Conservation (phyloP, 768 basidiomycete genomes). For the Rhodotorula kratochvilovae region DNA sequence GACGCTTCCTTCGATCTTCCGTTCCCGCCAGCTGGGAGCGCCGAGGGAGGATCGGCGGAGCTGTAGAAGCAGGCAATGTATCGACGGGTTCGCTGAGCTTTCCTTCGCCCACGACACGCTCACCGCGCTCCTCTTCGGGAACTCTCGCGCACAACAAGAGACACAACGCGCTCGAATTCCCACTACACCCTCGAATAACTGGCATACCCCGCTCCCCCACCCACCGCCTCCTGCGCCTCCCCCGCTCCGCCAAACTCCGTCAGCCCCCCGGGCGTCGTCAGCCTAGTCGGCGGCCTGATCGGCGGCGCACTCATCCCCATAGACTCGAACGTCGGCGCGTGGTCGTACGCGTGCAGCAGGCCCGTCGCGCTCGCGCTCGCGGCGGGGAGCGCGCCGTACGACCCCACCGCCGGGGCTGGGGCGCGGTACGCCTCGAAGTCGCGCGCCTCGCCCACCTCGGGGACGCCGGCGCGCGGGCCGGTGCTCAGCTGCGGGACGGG, state of each 20-base stretch:
- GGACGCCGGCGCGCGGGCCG: neutral
- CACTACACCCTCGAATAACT: neutral
- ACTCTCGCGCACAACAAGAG: too few relatives aligned
- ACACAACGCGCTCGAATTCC: too few relatives aligned
- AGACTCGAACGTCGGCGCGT: too few relatives aligned
- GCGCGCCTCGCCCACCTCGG: constrained; percentile 6
- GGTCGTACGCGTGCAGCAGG: neutral
- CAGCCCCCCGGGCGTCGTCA: constrained; percentile 12
- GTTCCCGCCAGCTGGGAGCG: too few relatives aligned
- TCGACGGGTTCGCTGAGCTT: too few relatives aligned
- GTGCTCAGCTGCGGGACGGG: neutral
- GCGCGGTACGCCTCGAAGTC: neutral
- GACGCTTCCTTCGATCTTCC: too few relatives aligned
- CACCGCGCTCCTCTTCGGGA: too few relatives aligned
- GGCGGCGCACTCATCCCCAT: neutral
- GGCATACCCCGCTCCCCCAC: neutral
- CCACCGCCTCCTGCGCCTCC: neutral
- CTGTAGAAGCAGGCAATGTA: too few relatives aligned
- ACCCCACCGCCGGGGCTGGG: neutral
- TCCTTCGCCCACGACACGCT: too few relatives aligned
- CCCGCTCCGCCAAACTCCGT: neutral
- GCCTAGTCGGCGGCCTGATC: constrained; percentile 1
- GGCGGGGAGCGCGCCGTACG: neutral
- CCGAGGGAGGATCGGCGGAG: too few relatives aligned
- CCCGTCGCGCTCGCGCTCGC: neutral